Percentiles rank a stretch among this genome's conserved stretches.
These are phyloP conservation scores for Globisporangium rhizosaccharum DNA, from an alignment of 352 stramenopile genomes.

Conservation along the genomic window DNA sequence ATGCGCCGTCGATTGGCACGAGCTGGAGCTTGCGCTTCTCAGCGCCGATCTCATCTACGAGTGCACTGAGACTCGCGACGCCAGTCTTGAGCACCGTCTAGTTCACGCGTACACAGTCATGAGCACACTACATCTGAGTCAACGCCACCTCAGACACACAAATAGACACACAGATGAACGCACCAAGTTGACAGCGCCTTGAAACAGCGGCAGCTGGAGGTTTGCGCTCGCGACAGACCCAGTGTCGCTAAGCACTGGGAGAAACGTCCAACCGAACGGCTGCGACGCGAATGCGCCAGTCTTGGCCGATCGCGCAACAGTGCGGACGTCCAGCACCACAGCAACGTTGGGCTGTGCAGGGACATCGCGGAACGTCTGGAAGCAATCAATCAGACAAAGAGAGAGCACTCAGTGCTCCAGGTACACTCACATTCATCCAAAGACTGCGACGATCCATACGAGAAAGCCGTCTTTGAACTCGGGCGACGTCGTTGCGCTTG, in stretches of 20 bases:
- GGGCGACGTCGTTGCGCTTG: constrained; percentile 39
- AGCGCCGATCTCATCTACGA: constrained; percentile 35
- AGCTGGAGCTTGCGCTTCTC: constrained; percentile 41
- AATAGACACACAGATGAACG: neutral
- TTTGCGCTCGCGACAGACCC: constrained; percentile 27
- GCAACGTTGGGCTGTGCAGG: constrained; percentile 20
- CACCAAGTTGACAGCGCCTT: constrained; percentile 58
- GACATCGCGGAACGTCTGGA: constrained; percentile 42
- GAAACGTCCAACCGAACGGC: constrained; percentile 58
- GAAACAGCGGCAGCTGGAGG: constrained; percentile 61
- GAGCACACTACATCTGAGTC: neutral
- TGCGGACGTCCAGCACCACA: constrained; percentile 58
- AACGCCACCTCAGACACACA: too few species aligned
- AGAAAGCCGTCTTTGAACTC: constrained; percentile 60
- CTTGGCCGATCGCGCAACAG: constrained; percentile 36
- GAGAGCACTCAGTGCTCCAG: neutral
- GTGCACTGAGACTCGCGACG: constrained; percentile 11
- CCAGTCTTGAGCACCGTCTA: constrained; percentile 34
- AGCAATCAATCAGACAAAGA: neutral
- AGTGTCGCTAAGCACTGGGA: constrained; percentile 38
- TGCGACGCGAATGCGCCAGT: constrained; percentile 36
- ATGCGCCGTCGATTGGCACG: constrained; percentile 30
- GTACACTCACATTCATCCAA: neutral
- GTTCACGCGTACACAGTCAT: neutral
- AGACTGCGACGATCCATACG: constrained; percentile 15